Evolutionary conservation across 225 moss, liverwort and hornwort genomes (phyloP).

Genomic region (Neckera pumila): DNA sequence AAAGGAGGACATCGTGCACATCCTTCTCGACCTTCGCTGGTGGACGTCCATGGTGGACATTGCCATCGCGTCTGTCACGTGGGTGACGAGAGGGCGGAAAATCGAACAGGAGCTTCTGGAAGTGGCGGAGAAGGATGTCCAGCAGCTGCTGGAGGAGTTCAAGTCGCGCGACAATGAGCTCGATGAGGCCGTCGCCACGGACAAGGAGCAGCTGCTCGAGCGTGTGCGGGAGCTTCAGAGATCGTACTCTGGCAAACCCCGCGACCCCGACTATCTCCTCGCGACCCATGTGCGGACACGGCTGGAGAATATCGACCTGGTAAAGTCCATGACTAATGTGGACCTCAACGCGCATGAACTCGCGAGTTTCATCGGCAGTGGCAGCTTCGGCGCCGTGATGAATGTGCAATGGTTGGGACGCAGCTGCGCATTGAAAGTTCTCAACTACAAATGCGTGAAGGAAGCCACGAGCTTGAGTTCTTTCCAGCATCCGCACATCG

Average conservation of each 20-base stretch:
- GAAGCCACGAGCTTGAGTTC: not conserved
- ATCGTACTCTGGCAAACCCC: not conserved
- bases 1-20: constrained; percentile 12
- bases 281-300: constrained; percentile 2
- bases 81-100: not conserved
- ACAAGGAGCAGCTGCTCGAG: not conserved
- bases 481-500: not conserved
- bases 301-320: not conserved
- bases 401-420: not conserved
- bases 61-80: not conserved
- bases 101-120: not conserved
- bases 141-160: fast-evolving
- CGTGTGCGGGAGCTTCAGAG: not conserved
- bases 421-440: not conserved
- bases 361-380: not conserved
- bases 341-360: not conserved
- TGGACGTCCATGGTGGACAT: no score
- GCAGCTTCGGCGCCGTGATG: constrained; percentile 4
- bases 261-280: not conserved
- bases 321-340: not conserved
- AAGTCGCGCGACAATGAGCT: not conserved
- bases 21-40: constrained; percentile 11
- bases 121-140: not conserved
- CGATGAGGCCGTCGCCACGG: fast-evolving
- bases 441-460: not conserved